A percentile compares a stretch with the other conserved stretches of the same genome.
These are phyloP conservation scores for Xylaria sp. DNA, from an alignment of 2,329 filamentous ascomycete genomes.

Conservation along the genomic window DNA sequence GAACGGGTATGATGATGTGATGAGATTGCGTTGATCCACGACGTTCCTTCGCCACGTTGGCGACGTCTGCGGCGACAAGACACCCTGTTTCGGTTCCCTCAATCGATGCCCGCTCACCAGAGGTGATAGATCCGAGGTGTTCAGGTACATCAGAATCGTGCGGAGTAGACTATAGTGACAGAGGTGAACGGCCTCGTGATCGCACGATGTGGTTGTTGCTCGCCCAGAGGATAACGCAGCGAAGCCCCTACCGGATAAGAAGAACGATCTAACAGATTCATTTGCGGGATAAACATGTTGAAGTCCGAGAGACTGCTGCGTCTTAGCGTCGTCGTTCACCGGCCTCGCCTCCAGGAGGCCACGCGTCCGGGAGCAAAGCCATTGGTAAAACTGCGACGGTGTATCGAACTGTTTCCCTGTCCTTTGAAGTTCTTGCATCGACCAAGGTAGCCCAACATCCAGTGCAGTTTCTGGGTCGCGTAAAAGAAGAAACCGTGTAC, in stretches of 20 bases:
- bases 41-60: slow-evolving; percentile 28
- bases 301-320: slow-evolving; percentile 35
- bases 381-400: slow-evolving; percentile 36
- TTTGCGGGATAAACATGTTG: slow-evolving; percentile 31
- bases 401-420: slow-evolving; percentile 37
- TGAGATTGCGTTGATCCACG: slow-evolving; percentile 33
- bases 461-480: slow-evolving; percentile 19
- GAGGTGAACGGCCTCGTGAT: slow-evolving; percentile 24
- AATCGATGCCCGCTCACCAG: slow-evolving; percentile 30
- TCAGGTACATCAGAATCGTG: slow-evolving; percentile 37
- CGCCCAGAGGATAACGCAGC: slow-evolving; percentile 20
- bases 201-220: neutral
- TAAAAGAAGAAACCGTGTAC: slow-evolving; percentile 21
- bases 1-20: slow-evolving; percentile 36
- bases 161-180: slow-evolving; percentile 36
- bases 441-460: slow-evolving; percentile 33
- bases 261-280: slow-evolving; percentile 34
- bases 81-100: slow-evolving; percentile 10
- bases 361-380: slow-evolving; percentile 32
- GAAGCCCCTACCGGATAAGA: slow-evolving; percentile 36
- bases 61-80: slow-evolving; percentile 12
- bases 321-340: slow-evolving; percentile 2
- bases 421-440: slow-evolving; percentile 36
- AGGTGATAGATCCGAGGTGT: slow-evolving; percentile 34
- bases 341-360: slow-evolving; percentile 28